Conservation (phyloP, 768 basidiomycete species). For the Leccinum subtestaceum region DNA sequence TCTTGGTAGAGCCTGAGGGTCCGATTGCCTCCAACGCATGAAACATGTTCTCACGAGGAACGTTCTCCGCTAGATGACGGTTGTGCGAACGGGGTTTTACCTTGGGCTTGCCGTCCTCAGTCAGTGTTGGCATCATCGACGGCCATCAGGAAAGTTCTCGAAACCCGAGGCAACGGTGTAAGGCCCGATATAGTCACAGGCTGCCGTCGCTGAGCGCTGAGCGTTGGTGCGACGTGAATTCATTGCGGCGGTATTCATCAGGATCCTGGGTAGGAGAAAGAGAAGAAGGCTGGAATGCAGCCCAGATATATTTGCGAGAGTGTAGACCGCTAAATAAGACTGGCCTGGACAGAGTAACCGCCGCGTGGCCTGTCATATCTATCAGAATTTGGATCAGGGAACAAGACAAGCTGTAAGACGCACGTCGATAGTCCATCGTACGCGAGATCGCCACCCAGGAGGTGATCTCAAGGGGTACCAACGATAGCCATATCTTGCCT, state of each 20-base stretch:
- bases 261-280: background rate
- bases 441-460: slow-evolving; percentile 73
- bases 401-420: slow-evolving; percentile 23
- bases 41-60: slow-evolving; percentile 1
- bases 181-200: slow-evolving; percentile 16
- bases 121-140: slow-evolving; percentile 27
- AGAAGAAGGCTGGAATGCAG: background rate
- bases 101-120: slow-evolving; percentile 32
- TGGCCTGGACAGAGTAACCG: slow-evolving; percentile 1
- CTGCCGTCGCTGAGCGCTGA: slow-evolving; percentile 20
- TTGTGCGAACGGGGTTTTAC: slow-evolving; percentile 25
- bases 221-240: slow-evolving; percentile 26
- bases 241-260: slow-evolving; percentile 26
- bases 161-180: slow-evolving; percentile 7
- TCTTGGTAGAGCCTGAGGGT: slow-evolving; percentile 12
- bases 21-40: too few relatives aligned
- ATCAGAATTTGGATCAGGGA: background rate
- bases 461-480: slow-evolving; percentile 73
- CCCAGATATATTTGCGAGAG: background rate
- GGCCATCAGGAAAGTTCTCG: slow-evolving; percentile 29
- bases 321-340: background rate
- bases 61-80: slow-evolving; percentile 23
- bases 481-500: slow-evolving; percentile 78
- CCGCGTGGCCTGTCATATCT: slow-evolving; percentile 55
- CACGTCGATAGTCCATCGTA: slow-evolving; percentile 92